phyloP scores from a whole-genome alignment of 2,329 filamentous ascomycete genomes.

The Xylaria sp. region DNA sequence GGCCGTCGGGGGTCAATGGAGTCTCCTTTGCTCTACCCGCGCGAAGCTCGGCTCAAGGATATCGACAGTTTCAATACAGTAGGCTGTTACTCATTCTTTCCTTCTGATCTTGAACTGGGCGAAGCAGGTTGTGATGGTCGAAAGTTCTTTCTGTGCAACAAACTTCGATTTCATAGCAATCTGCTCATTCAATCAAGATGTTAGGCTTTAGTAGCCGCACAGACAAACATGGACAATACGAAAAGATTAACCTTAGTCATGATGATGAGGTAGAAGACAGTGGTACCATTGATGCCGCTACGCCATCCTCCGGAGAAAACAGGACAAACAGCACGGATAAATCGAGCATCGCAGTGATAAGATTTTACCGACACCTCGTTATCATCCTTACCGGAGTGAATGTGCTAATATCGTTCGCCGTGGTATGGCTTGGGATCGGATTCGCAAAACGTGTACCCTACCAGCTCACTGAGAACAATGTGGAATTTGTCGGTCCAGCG shows the following conservation, averaged over 20 bases:
- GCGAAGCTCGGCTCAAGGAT: background rate
- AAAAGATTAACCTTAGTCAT: background rate
- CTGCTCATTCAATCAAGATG: background rate
- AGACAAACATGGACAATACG: background rate
- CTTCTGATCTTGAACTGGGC: background rate
- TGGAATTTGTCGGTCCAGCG: constrained; percentile 1
- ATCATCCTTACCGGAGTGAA: constrained; percentile 8
- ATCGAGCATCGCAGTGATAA: background rate
- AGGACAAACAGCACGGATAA: background rate
- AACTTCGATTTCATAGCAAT: background rate
- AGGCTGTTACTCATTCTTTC: background rate
- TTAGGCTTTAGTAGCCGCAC: background rate
- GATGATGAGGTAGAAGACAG: background rate
- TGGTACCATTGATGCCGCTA: background rate
- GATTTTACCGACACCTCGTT: constrained; percentile 1
- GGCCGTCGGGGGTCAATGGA: background rate
- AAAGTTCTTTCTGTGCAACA: background rate
- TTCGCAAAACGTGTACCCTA: background rate
- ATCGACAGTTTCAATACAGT: background rate
- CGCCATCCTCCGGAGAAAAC: background rate
- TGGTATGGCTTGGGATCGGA: constrained; percentile 7
- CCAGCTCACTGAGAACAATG: background rate
- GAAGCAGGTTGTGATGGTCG: background rate
- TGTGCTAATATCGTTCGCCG: background rate
- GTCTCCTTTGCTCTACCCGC: background rate